Evolutionary conservation across 306 rosid genomes (phyloP).

Genomic region (Cucumis melo): DNA sequence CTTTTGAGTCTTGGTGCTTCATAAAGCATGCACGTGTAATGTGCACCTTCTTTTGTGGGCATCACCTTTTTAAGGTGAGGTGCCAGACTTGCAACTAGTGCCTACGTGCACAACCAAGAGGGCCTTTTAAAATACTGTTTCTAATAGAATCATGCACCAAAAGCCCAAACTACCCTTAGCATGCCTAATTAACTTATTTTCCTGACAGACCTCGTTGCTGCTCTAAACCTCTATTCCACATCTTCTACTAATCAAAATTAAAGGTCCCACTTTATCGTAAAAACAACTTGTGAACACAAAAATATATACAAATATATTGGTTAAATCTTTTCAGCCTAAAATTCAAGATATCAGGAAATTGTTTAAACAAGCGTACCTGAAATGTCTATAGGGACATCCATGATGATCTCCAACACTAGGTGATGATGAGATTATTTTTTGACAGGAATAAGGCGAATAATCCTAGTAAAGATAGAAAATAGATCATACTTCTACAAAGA

Average conservation of each 20-base stretch:
- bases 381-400: conserved; percentile 98
- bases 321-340: background rate
- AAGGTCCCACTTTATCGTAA: background rate
- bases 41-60: too few species aligned
- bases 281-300: background rate
- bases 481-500: background rate
- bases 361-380: conserved; percentile 38
- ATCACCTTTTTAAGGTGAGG: too few species aligned
- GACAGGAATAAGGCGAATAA: conserved; percentile 84
- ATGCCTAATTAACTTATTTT: background rate
- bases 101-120: too few species aligned
- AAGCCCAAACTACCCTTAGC: background rate
- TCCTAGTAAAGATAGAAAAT: conserved; percentile 39
- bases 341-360: background rate
- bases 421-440: conserved; percentile 60
- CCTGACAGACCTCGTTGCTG: background rate
- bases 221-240: background rate
- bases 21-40: too few species aligned
- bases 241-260: background rate
- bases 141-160: background rate
- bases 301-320: background rate
- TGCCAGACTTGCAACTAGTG: too few species aligned
- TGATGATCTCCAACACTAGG: conserved; percentile 96
- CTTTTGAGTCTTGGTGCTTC: too few species aligned
- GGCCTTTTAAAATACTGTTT: background rate